These are phyloP conservation scores for Exophiala oligosperma DNA, from an alignment of 2,329 filamentous ascomycete species.

Conservation along the genomic window DNA sequence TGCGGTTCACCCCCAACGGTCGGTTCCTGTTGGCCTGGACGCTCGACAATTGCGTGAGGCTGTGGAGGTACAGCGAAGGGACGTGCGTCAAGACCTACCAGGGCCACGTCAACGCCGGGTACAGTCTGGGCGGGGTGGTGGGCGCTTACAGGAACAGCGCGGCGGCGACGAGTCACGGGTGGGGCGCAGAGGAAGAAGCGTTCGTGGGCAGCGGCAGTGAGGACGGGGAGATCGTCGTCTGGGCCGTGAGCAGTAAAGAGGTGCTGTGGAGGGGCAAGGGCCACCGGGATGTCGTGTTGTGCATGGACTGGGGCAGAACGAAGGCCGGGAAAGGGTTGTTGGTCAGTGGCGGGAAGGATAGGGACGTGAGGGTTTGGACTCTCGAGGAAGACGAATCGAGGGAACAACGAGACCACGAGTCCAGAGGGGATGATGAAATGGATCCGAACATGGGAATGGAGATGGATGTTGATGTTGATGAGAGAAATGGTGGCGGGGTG, in stretches of 20 bases:
- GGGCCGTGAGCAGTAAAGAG: conserved; percentile 87
- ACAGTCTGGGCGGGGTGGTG: conserved; percentile 82
- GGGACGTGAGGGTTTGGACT: conserved; percentile 26
- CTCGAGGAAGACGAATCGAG: conserved; percentile 9
- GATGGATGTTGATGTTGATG: conserved; percentile 9
- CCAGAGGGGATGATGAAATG: conserved; percentile 11
- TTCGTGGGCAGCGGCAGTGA: conserved; percentile 86
- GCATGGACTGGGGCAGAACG: conserved; percentile 55
- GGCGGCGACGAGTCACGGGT: conserved; percentile 19
- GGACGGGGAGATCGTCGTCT: conserved; percentile 79
- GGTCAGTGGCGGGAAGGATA: conserved; percentile 28
- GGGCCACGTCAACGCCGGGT: conserved; percentile 81
- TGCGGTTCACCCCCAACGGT: conserved; percentile 92
- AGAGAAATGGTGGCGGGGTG: neutral
- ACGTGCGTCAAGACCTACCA: conserved; percentile 96
- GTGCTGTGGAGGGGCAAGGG: conserved; percentile 67
- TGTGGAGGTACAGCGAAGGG: conserved; percentile 95
- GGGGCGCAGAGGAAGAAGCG: conserved; percentile 32
- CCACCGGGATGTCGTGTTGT: conserved; percentile 59
- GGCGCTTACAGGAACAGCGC: conserved; percentile 56
- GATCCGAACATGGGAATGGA: conserved; percentile 12
- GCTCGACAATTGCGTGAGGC: conserved; percentile 80
- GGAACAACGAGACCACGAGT: neutral
- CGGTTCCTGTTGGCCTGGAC: conserved; percentile 90
- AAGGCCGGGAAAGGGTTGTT: conserved; percentile 33